Evolutionary conservation across 345 rosid genomes (phyloP).

Genomic region (Nephelium lappaceum): DNA sequence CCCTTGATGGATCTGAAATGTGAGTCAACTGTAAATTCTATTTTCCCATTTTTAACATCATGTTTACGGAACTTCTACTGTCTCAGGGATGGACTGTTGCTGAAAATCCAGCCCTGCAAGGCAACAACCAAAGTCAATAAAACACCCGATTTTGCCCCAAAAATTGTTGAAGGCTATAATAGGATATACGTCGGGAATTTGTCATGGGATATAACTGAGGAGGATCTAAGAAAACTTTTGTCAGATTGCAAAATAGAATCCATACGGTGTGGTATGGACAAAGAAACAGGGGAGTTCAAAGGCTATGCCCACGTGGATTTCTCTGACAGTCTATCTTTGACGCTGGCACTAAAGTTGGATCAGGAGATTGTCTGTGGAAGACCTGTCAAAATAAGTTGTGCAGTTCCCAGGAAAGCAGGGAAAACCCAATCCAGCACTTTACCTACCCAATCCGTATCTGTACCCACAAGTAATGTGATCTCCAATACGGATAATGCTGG

Average conservation of each 20-base stretch:
- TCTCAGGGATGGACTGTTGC: slow-evolving; percentile 80
- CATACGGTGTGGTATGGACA: slow-evolving; percentile 74
- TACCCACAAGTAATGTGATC: neutral
- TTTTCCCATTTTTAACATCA: neutral
- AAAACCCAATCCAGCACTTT: slow-evolving; percentile 22
- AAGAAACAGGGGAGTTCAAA: slow-evolving; percentile 80
- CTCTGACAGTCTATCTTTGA: slow-evolving; percentile 57
- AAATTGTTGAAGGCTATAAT: slow-evolving; percentile 79
- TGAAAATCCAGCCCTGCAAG: slow-evolving; percentile 80
- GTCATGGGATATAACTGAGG: slow-evolving; percentile 86
- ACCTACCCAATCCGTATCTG: slow-evolving; percentile 19
- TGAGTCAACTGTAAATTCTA: slow-evolving; percentile 38
- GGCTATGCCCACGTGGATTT: slow-evolving; percentile 93
- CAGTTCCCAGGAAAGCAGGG: slow-evolving; percentile 57
- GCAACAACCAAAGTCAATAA: slow-evolving; percentile 43
- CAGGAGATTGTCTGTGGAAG: slow-evolving; percentile 71
- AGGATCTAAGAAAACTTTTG: slow-evolving; percentile 67
- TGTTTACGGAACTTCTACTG: slow-evolving; percentile 24
- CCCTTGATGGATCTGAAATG: slow-evolving; percentile 82
- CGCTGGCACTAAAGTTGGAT: slow-evolving; percentile 82
- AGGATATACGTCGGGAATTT: slow-evolving; percentile 85
- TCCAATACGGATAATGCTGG: neutral
- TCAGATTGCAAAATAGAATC: slow-evolving; percentile 70
- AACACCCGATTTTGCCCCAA: slow-evolving; percentile 56
- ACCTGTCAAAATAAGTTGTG: slow-evolving; percentile 86